These are phyloP conservation scores for Fusarium dlaminii DNA, from an alignment of 2,329 filamentous ascomycete species.

Conservation along the genomic window DNA sequence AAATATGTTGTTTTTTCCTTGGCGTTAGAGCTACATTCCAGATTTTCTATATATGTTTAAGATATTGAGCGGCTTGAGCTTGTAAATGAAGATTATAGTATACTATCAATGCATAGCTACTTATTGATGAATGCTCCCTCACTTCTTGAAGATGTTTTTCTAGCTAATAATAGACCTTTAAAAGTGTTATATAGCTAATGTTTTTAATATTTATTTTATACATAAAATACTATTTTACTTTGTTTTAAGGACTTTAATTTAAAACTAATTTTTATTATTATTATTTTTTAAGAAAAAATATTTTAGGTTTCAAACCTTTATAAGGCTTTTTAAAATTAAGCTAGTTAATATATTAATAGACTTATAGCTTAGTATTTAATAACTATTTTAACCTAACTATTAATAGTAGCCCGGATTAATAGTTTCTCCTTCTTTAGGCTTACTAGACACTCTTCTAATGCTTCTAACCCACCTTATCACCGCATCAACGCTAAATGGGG, in stretches of 20 bases:
- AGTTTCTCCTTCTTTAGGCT: constrained; percentile 9
- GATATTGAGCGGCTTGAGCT: constrained; percentile 13
- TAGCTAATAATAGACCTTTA: not conserved
- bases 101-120: not conserved
- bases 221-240: no score
- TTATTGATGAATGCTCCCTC: not conserved
- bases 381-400: not conserved
- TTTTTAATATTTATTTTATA: not conserved
- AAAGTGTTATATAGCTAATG: no score
- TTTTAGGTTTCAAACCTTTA: not conserved
- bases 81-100: constrained; percentile 23
- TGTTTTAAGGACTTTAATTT: not conserved
- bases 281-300: not conserved
- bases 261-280: not conserved
- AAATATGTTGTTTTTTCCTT: not conserved
- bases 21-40: constrained; percentile 10
- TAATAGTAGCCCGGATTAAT: constrained; percentile 1
- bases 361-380: not conserved
- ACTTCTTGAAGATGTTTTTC: not conserved
- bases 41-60: constrained; percentile 1
- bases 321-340: not conserved
- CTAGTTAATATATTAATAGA: not conserved
- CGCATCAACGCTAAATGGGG: constrained; percentile 15
- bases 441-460: constrained; percentile 7
- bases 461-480: constrained; percentile 13